Percentiles rank a stretch among this genome's conserved stretches.
These are phyloP conservation scores for Fusarium haematococcum DNA, from an alignment of 2,329 filamentous ascomycete genomes.

Conservation along the genomic window DNA sequence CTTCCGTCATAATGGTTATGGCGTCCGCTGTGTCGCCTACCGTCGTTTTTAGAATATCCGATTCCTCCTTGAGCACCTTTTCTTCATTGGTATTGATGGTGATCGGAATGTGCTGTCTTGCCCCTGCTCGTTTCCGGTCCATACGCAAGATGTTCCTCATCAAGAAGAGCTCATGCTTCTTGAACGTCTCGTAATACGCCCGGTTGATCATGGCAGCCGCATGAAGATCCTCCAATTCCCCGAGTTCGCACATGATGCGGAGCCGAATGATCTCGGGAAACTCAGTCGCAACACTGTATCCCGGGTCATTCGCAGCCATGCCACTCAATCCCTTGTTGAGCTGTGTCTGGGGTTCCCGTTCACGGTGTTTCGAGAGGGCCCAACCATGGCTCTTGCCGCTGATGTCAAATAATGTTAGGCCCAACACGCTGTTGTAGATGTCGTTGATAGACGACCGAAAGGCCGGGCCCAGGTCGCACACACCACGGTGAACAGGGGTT, in stretches of 20 bases:
- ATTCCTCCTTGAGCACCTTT: slow-evolving; percentile 50
- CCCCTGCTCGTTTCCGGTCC: slow-evolving; percentile 36
- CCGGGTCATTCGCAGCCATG: slow-evolving; percentile 49
- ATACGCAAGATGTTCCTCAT: slow-evolving; percentile 52
- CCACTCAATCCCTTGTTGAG: slow-evolving; percentile 44
- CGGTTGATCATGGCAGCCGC: slow-evolving; percentile 56
- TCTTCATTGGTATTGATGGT: slow-evolving; percentile 47
- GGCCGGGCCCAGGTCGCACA: slow-evolving; percentile 62
- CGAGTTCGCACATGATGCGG: slow-evolving; percentile 55
- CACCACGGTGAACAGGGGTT: slow-evolving; percentile 53
- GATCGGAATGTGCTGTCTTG: slow-evolving; percentile 35
- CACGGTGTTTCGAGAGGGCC: slow-evolving; percentile 58
- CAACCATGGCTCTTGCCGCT: slow-evolving; percentile 62
- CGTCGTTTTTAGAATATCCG: slow-evolving; percentile 46
- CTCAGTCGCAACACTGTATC: slow-evolving; percentile 49
- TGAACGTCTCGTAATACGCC: slow-evolving; percentile 59
- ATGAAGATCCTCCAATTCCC: slow-evolving; percentile 56
- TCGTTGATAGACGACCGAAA: slow-evolving; percentile 62
- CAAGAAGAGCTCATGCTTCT: slow-evolving; percentile 56
- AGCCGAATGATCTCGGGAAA: slow-evolving; percentile 54
- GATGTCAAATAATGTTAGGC: slow-evolving; percentile 62
- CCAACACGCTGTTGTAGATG: slow-evolving; percentile 63
- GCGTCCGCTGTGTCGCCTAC: slow-evolving; percentile 45
- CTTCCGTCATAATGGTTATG: slow-evolving; percentile 47
- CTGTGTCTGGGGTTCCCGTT: slow-evolving; percentile 51